These are phyloP conservation scores for Ogataea zsoltii DNA, from an alignment of 805 yeast genomes.

Conservation along the genomic window DNA sequence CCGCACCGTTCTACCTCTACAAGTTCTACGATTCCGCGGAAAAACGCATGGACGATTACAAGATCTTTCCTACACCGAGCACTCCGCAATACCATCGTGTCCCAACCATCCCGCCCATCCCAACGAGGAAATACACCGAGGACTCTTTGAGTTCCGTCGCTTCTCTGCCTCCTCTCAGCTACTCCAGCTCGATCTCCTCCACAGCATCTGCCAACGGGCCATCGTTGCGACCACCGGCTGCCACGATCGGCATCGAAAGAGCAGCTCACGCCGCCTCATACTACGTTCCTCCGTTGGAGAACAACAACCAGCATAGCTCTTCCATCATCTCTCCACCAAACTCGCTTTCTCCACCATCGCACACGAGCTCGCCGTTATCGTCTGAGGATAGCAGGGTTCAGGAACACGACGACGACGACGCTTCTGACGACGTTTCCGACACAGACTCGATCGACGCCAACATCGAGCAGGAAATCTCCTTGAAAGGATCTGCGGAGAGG, in stretches of 20 bases:
- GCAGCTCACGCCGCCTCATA: slow-evolving; percentile 1
- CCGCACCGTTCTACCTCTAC: slow-evolving; percentile 26
- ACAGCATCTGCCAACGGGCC: neutral
- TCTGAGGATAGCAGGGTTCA: slow-evolving; percentile 1
- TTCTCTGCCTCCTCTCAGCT: neutral
- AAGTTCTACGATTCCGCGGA: slow-evolving; percentile 24
- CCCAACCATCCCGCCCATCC: neutral
- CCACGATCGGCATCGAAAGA: neutral
- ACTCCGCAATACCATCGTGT: neutral
- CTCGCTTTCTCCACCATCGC: slow-evolving; percentile 9
- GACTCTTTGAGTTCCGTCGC: slow-evolving; percentile 1
- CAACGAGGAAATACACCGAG: neutral
- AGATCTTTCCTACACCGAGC: slow-evolving; percentile 26
- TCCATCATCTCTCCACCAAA: slow-evolving; percentile 4
- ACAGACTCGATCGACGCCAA: slow-evolving; percentile 13
- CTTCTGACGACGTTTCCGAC: slow-evolving; percentile 7
- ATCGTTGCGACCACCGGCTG: slow-evolving; percentile 2
- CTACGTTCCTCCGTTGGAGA: slow-evolving; percentile 2
- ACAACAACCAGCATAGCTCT: slow-evolving; percentile 1
- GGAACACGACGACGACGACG: slow-evolving; percentile 7
- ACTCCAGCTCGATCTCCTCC: slow-evolving; percentile 1
- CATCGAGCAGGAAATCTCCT: slow-evolving; percentile 8
- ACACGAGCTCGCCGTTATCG: slow-evolving; percentile 2
- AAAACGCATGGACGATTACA: slow-evolving; percentile 21
- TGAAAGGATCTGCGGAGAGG: slow-evolving; percentile 7